Conservation (phyloP, 1,139 yeast species). For the Diutina pseudorugosa region DNA sequence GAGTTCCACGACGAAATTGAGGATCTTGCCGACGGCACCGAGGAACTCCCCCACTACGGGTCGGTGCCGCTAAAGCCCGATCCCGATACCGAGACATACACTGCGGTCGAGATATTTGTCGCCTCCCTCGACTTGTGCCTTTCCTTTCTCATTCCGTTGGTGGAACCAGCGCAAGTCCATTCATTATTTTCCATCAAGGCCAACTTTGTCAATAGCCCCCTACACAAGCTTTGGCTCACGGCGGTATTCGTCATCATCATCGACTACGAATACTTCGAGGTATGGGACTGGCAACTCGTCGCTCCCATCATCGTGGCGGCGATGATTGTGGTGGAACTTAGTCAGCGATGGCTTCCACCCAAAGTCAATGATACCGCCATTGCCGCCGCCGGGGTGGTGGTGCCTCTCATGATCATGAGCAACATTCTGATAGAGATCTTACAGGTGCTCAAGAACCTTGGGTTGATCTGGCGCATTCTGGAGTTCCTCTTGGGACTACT, state of each 20-base stretch:
- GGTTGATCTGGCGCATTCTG: slow-evolving; percentile 22
- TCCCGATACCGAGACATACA: background rate
- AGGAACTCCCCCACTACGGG: background rate
- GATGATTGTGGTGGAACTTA: background rate
- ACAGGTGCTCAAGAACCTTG: slow-evolving; percentile 24
- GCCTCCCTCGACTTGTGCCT: background rate
- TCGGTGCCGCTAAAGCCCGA: background rate
- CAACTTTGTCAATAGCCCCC: background rate
- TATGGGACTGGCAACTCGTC: background rate
- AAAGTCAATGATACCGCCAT: slow-evolving; percentile 8
- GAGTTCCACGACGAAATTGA: background rate
- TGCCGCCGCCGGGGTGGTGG: slow-evolving; percentile 15
- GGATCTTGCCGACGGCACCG: background rate
- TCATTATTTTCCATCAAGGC: background rate
- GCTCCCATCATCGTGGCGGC: background rate
- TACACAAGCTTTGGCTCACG: background rate
- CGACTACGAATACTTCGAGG: background rate
- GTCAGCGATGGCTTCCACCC: background rate
- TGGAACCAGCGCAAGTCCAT: background rate
- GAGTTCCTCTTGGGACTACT: slow-evolving; percentile 30
- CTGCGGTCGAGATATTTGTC: background rate
- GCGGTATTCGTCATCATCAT: background rate
- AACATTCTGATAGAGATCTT: slow-evolving; percentile 18
- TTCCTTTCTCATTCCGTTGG: background rate
- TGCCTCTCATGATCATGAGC: slow-evolving; percentile 19